Evolutionary conservation across 306 rosid genomes (phyloP), one percentile per base, ranked within the genome.

Genomic region (Inga oerstediana): DNA sequence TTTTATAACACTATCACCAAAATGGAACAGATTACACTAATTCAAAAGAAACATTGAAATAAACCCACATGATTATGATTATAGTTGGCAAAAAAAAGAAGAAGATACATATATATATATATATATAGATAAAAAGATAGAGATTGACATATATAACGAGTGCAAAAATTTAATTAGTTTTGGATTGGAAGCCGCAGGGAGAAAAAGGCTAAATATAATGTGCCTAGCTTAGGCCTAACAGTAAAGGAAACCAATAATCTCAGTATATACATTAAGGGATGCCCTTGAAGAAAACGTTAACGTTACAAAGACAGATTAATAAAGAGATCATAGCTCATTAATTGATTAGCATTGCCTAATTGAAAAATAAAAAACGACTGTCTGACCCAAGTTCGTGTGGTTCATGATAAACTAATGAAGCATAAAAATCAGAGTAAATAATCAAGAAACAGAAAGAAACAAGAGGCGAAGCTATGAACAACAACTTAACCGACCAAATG

Each of bases 151-250:
- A 5, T 22, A 24, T 8, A 62, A 12, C 27, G 81, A 62, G 76
- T 74, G 56, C 76, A 80, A 78, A 85, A 85, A 69, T 62, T 24
- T 46, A 49, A 80, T 82, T 54, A 74, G 54, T 61, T 82, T 84
- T 78, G 83, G 82, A 80, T 78, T 77, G 80, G 78, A 88, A 88
- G 68, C 85, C 87, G 72, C 34, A 77, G 85, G 72, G 51, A 82
- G 76, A 72, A 85, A 87, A 83, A 79, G 82, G 67, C 84, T 82
- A 84, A 61, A 27, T 82, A 14, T 11, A 14, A 49, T 49, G 16
- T 12, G 83, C 83, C 49, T 87, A 59, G 82, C 72, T 71, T 78
- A 87, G 84, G 85, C 83, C 83, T 54, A 81, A 34, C 77, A 75
- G 59, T 69, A 84, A 70, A 69, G 73, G 80, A 74, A 45, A 82